These are phyloP conservation scores for Rhododendron ferrugineum DNA, from an alignment of 148 eudicot species.

Conservation along the genomic window DNA sequence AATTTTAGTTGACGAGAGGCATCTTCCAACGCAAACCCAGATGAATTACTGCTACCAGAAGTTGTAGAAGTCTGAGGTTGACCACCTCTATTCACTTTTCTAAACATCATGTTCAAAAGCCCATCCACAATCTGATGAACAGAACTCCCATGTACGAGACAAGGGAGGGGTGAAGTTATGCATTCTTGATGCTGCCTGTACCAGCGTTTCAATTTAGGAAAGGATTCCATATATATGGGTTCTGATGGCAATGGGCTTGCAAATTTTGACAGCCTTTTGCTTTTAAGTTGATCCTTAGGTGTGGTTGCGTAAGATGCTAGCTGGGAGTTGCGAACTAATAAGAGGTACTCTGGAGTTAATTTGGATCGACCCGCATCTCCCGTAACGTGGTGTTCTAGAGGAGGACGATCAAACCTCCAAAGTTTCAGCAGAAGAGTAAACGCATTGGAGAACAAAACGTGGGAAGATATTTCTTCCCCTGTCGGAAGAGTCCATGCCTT, in stretches of 20 bases:
- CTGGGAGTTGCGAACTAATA: constrained; percentile 69
- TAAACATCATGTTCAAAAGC: constrained; percentile 76
- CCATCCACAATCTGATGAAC: constrained; percentile 81
- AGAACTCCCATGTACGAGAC: constrained; percentile 71
- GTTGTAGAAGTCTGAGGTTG: constrained; percentile 34
- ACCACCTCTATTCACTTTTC: constrained; percentile 57
- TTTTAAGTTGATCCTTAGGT: constrained; percentile 33
- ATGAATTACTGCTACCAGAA: constrained; percentile 83
- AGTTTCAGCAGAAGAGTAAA: constrained; percentile 75
- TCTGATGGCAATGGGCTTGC: constrained; percentile 39
- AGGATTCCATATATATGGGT: constrained; percentile 81
- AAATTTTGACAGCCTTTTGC: constrained; percentile 42
- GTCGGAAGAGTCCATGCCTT: constrained; percentile 57
- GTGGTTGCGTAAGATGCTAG: constrained; percentile 31
- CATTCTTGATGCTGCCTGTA: constrained; percentile 85
- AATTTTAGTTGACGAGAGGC: constrained; percentile 51
- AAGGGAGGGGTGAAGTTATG: constrained; percentile 81
- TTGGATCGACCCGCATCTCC: constrained; percentile 67
- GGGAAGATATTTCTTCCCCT: constrained; percentile 71
- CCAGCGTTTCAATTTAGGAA: constrained; percentile 84
- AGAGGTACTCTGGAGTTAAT: constrained; percentile 78
- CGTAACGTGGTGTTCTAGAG: constrained; percentile 52
- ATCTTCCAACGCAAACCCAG: constrained; percentile 62
- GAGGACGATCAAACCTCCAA: constrained; percentile 92
- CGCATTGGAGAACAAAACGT: constrained; percentile 87